Base-by-base conservation (phyloP, 2,329 filamentous ascomycete genomes). In the Aureobasidium uvarum region DNA sequence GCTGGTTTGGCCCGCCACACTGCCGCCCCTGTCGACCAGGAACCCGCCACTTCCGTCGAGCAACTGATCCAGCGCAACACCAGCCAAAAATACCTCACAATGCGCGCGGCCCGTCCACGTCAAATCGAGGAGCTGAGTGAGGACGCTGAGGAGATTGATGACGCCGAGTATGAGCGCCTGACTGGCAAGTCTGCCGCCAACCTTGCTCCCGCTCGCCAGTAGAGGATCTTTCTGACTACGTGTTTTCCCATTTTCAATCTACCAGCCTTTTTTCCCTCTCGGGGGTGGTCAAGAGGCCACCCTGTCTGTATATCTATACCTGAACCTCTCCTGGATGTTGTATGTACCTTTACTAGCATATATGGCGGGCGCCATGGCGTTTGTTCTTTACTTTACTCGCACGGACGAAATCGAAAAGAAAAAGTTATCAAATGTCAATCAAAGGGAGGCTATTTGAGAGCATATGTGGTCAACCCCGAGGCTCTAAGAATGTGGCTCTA, bases 1-100 rank as follows among this genome's bases (percentile, higher is more conserved):
- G 72, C 76, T 69, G 73, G 73, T 60, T 66, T 72, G 58, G 51
- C 67, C 16, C 68, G 72, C 31, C 69, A 74, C 52, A 70, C 67
- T 11, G 70, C 71, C 14, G 20, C 54, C 45, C 28, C 51, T 10
- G 11, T 54, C 33, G 43, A 58, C 20, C 16, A 58, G 23, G 63
- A 58, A 23, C 41, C 63, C 14, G 52, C 46, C 16, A 33, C 51
- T 16, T 38, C 39, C 16, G 43, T 36, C 5, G 25, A 58, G 23
- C 36, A 59, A 6, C 11, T 63, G 46, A 43, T 43, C 25, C 18
- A 31, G 46, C 60, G 48, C 48, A 63, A 63, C 36, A 63, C 25
- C 16, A 63, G 60, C 48, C n/a, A 36, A 18, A 63, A 52, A 28
- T 54, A 63, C 43, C 23, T 28, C 16, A 28, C 41, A 28, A 31